A percentile compares a stretch with the other conserved stretches of the same genome.
Evolutionary conservation across 805 yeast genomes (phyloP).

Genomic region (Candida montana): DNA sequence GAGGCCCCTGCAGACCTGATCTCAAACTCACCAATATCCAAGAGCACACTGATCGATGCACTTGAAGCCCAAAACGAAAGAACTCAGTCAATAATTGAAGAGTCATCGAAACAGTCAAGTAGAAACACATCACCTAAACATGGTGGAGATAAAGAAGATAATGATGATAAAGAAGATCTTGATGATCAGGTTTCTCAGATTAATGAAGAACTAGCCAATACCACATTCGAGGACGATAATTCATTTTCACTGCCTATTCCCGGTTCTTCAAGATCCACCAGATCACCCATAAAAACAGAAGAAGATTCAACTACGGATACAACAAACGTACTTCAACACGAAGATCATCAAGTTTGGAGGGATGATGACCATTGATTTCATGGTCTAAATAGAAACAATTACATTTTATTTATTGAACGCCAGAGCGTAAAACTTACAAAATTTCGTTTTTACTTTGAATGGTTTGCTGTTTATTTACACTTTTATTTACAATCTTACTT

Average conservation of each 20-base stretch:
- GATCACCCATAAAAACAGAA: slow-evolving; percentile 5
- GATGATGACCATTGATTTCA: neutral
- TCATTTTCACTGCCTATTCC: slow-evolving; percentile 48
- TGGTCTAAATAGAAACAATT: neutral
- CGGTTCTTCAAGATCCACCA: slow-evolving; percentile 18
- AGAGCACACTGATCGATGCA: neutral
- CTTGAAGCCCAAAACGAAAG: slow-evolving; percentile 1
- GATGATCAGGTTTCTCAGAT: slow-evolving; percentile 5
- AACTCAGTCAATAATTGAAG: neutral
- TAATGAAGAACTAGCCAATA: slow-evolving; percentile 2
- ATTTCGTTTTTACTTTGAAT: no score
- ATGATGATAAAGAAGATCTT: neutral
- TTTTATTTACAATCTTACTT: slow-evolving; percentile 14
- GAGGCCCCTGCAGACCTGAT: slow-evolving; percentile 8
- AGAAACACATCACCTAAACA: neutral
- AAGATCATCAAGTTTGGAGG: slow-evolving; percentile 2
- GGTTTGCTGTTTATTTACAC: slow-evolving; percentile 3
- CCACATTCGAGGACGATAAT: slow-evolving; percentile 31
- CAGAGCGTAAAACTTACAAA: no score
- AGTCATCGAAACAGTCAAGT: neutral
- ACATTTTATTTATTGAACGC: no score
- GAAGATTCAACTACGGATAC: neutral
- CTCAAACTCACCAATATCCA: slow-evolving; percentile 18
- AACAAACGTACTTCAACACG: neutral
- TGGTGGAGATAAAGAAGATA: neutral